Conservation (phyloP, 176 grass and related monocot genomes). For the Triticum aestivum region DNA sequence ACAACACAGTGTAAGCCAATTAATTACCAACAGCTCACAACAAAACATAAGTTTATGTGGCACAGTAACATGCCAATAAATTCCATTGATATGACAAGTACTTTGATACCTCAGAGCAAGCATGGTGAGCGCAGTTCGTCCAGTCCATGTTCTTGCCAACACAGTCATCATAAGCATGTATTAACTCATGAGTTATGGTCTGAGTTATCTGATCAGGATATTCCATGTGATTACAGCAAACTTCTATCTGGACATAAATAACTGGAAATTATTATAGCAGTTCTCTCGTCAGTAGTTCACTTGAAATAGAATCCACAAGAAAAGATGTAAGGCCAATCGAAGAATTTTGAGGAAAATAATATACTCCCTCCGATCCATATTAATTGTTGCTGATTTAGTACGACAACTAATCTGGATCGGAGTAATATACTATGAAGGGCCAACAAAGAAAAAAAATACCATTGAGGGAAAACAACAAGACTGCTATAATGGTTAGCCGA, state of each 20-base stretch:
- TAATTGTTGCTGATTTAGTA: no score
- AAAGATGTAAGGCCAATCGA: not conserved
- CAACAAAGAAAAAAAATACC: not conserved
- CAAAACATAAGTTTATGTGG: not conserved
- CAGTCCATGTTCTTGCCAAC: slow-evolving; percentile 77
- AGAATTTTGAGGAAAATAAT: not conserved
- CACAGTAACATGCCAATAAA: not conserved
- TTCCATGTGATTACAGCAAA: slow-evolving; percentile 75
- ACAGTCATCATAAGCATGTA: slow-evolving; percentile 97
- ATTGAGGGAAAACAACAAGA: not conserved
- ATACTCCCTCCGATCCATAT: not conserved
- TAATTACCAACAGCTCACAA: not conserved
- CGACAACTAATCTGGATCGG: no score
- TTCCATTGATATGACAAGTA: slow-evolving; percentile 9
- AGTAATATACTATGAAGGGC: not conserved
- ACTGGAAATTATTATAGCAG: slow-evolving; percentile 14
- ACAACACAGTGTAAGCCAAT: slow-evolving; percentile 11
- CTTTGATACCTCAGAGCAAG: slow-evolving; percentile 83
- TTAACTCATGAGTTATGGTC: slow-evolving; percentile 78
- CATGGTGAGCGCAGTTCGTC: slow-evolving; percentile 94
- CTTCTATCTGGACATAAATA: slow-evolving; percentile 54
- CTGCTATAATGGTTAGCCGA: not conserved
- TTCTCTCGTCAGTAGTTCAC: not conserved
- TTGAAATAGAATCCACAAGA: not conserved
- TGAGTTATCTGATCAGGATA: slow-evolving; percentile 75